Conservation (phyloP, 2,329 filamentous ascomycete genomes). For the Coniochaeta sp. region DNA sequence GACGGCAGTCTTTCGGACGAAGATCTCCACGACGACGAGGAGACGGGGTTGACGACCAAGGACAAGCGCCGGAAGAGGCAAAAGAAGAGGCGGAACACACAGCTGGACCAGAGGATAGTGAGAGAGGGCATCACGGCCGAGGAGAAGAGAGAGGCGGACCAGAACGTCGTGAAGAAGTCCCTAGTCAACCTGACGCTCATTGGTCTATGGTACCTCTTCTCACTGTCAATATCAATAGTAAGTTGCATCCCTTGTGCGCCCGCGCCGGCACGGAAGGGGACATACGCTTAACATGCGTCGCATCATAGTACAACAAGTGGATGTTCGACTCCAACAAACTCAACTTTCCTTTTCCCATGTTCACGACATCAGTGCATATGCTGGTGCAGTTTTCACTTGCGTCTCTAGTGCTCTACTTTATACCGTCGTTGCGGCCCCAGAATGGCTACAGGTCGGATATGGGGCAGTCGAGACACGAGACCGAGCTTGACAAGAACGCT, state of each 20-base stretch:
- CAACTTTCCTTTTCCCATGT: conserved; percentile 90
- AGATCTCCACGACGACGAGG: conserved; percentile 76
- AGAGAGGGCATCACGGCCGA: conserved; percentile 56
- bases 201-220: conserved; percentile 82
- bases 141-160: conserved; percentile 70
- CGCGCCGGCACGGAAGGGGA: background rate
- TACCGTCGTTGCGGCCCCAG: conserved; percentile 74
- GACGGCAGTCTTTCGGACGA: conserved; percentile 60
- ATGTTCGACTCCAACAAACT: conserved; percentile 87
- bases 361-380: conserved; percentile 95
- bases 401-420: conserved; percentile 67
- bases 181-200: conserved; percentile 77
- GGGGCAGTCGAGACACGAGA: conserved; percentile 42
- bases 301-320: conserved; percentile 94
- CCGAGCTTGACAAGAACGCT: conserved; percentile 37
- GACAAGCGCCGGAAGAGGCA: conserved; percentile 63
- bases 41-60: conserved; percentile 73
- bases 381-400: conserved; percentile 83
- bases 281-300: conserved; percentile 15
- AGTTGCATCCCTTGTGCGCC: conserved; percentile 22
- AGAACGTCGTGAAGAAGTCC: conserved; percentile 61
- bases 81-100: conserved; percentile 59
- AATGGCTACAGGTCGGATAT: conserved; percentile 38
- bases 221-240: conserved; percentile 85
- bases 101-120: conserved; percentile 63